phyloP scores from a whole-genome alignment of 345 rosid genomes.

The Psidium friedrichsthalianum region DNA sequence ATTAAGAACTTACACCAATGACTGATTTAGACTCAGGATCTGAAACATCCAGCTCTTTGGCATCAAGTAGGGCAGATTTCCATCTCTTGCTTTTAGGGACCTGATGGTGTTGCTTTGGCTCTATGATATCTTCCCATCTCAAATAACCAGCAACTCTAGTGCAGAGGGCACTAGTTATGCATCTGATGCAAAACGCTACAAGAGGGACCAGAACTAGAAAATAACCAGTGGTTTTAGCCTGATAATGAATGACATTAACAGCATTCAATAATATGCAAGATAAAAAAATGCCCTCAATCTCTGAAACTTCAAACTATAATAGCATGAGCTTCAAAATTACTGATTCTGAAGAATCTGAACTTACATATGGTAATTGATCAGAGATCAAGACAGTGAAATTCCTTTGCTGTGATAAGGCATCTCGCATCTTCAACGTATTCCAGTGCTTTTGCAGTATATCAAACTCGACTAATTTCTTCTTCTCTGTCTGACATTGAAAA shows the following conservation, averaged over 20 bases:
- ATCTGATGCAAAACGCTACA: conserved; percentile 26
- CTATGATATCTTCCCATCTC: not conserved
- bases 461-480: not conserved
- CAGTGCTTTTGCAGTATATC: not conserved
- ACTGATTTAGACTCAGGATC: conserved; percentile 1
- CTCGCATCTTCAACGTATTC: not conserved
- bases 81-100: conserved; percentile 14
- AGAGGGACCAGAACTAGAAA: conserved; percentile 27
- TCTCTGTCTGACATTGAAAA: conserved; percentile 8
- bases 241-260: conserved; percentile 1
- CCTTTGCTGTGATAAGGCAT: conserved; percentile 1
- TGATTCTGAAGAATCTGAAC: not conserved
- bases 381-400: conserved; percentile 1
- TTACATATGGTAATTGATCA: conserved; percentile 14
- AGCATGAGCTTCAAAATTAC: not conserved
- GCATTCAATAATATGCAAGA: not conserved
- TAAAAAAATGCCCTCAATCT: not conserved
- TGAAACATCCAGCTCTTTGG: conserved; percentile 3
- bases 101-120: not conserved
- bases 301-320: not conserved
- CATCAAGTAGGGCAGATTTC: conserved; percentile 22
- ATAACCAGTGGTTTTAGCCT: conserved; percentile 26
- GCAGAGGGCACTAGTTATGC: conserved; percentile 15
- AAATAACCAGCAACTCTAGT: conserved; percentile 4
- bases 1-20: conserved; percentile 5